These are phyloP conservation scores for Nicotiana obtusifolia DNA, from an alignment of 257 asterid genomes.

Conservation along the genomic window DNA sequence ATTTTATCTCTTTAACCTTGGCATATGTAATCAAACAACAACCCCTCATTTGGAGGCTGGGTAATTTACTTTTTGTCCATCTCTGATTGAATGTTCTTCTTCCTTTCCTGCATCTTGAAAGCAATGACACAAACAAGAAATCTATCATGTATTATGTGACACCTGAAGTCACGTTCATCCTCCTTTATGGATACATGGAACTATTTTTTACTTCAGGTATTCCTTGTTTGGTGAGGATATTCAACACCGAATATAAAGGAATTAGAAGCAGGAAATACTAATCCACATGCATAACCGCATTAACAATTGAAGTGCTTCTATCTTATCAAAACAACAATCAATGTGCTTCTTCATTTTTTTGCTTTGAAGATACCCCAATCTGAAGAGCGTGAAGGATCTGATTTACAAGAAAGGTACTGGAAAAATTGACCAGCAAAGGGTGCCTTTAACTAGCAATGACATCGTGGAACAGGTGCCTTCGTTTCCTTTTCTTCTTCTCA, in stretches of 20 bases:
- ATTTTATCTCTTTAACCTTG: neutral
- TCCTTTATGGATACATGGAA: neutral
- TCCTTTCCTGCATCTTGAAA: neutral
- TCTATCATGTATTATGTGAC: neutral
- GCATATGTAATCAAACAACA: neutral
- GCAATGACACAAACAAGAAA: neutral
- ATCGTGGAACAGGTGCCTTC: conserved; percentile 65
- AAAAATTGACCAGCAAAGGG: conserved; percentile 46
- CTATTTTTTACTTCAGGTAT: neutral
- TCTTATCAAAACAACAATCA: no score
- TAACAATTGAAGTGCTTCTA: no score
- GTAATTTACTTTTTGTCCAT: neutral
- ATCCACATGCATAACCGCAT: no score
- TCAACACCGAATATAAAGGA: neutral
- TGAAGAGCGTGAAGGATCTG: conserved; percentile 82
- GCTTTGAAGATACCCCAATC: conserved; percentile 60
- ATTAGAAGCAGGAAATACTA: neutral
- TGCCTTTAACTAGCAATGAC: conserved; percentile 79
- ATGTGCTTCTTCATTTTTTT: neutral
- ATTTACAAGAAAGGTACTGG: conserved; percentile 81
- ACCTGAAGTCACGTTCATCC: neutral
- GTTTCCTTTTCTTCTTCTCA: neutral
- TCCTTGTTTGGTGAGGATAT: neutral
- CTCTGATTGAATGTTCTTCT: neutral
- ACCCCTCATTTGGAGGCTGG: neutral